These are phyloP conservation scores for Alternaria solani DNA, from an alignment of 2,329 filamentous ascomycete genomes.

Conservation along the genomic window DNA sequence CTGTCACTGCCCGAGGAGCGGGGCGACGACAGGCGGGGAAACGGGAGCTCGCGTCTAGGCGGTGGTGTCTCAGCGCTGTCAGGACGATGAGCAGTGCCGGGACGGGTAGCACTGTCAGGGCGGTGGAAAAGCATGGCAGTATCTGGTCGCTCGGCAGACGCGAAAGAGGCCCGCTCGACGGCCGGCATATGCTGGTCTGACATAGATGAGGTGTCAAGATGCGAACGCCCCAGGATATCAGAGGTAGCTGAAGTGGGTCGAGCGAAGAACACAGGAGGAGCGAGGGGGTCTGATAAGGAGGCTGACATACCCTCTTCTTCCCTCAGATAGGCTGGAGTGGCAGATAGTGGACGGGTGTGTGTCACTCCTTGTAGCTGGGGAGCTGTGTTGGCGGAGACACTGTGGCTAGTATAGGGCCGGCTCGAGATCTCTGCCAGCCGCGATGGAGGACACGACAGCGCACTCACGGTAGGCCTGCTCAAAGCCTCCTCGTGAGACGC, in stretches of 20 bases:
- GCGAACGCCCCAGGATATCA: conserved; percentile 13
- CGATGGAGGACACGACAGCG: conserved; percentile 39
- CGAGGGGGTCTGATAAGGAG: conserved; percentile 23
- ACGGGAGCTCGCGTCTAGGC: conserved; percentile 52
- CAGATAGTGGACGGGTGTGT: conserved; percentile 28
- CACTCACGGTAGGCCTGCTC: neutral
- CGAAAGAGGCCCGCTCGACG: conserved; percentile 13
- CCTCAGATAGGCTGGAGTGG: conserved; percentile 13
- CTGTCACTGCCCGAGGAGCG: conserved; percentile 37
- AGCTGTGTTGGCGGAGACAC: conserved; percentile 15
- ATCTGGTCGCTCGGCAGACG: conserved; percentile 22
- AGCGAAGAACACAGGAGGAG: conserved; percentile 38
- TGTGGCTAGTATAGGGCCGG: conserved; percentile 34
- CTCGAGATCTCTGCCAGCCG: conserved; percentile 35
- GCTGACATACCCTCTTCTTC: neutral
- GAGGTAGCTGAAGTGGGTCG: conserved; percentile 36
- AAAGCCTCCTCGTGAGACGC: conserved; percentile 4
- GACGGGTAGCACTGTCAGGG: conserved; percentile 4
- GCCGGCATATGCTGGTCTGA: conserved; percentile 7
- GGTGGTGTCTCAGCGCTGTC: conserved; percentile 36
- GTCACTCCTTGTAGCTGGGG: conserved; percentile 21
- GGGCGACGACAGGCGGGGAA: conserved; percentile 44
- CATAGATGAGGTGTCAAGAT: neutral
- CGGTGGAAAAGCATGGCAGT: conserved; percentile 28
- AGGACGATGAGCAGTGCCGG: conserved; percentile 11